phyloP scores from a whole-genome alignment of 2,329 filamentous ascomycete genomes.

The Paraphaeosphaeria minitans region DNA sequence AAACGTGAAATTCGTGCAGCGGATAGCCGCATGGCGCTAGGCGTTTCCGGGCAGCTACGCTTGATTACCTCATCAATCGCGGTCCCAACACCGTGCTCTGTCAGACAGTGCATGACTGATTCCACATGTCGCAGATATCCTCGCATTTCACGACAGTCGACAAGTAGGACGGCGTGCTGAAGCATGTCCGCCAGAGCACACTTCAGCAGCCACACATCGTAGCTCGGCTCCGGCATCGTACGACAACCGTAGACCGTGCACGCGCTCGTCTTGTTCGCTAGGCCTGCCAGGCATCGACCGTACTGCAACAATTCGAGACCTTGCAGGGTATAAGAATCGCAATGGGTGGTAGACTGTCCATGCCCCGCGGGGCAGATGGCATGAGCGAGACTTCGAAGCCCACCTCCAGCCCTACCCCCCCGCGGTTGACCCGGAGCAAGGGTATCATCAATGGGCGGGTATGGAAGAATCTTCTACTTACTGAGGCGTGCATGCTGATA shows the following conservation, averaged over 20 bases:
- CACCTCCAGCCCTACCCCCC: conserved; percentile 36
- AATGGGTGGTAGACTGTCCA: conserved; percentile 56
- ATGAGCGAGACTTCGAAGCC: conserved; percentile 49
- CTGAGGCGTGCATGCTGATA: conserved; percentile 8
- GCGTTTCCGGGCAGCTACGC: not conserved
- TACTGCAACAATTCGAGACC: not conserved
- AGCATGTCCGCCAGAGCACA: conserved; percentile 1
- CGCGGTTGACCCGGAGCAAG: conserved; percentile 34
- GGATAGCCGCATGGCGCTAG: conserved; percentile 8
- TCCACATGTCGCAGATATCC: not conserved
- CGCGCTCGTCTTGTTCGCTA: not conserved
- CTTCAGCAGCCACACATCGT: not conserved
- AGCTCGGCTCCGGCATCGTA: not conserved
- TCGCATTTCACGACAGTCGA: not conserved
- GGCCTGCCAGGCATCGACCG: not conserved
- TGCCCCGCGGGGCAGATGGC: conserved; percentile 51
- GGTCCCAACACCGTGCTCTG: not conserved
- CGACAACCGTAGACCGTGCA: not conserved
- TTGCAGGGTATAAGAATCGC: not conserved
- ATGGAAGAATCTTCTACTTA: conserved; percentile 2
- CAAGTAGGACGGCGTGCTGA: not conserved
- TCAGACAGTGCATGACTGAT: conserved; percentile 1
- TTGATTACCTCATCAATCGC: not conserved
- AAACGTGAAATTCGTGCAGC: conserved; percentile 3
- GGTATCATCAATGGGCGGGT: conserved; percentile 47